These are phyloP conservation scores for Aegilops bicornis DNA, from an alignment of 176 grass and related monocot species.

Conservation along the genomic window DNA sequence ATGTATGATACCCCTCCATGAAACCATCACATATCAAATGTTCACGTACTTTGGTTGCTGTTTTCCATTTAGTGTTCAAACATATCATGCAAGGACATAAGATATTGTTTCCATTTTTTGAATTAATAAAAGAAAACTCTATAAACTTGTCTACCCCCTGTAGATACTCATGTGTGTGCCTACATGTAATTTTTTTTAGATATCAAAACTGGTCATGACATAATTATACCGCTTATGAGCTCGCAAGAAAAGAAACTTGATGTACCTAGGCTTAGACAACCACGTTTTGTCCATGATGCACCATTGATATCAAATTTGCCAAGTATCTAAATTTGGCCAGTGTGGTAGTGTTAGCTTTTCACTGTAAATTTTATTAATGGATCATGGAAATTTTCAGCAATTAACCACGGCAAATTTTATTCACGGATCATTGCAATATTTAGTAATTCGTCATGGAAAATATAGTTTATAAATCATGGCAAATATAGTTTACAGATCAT, in stretches of 20 bases:
- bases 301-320: no score
- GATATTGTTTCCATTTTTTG: background rate
- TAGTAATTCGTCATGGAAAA: no score
- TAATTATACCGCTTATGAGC: background rate
- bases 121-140: background rate
- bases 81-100: background rate
- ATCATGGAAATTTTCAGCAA: no score
- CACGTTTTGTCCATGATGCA: background rate
- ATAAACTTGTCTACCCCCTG: background rate
- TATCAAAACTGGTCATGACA: background rate
- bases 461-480: no score
- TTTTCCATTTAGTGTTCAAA: background rate
- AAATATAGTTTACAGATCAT: no score
- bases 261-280: background rate
- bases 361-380: no score
- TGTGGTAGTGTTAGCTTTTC: no score
- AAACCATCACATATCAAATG: slow-evolving; percentile 11
- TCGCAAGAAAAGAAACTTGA: background rate
- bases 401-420: no score
- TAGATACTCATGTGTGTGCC: background rate
- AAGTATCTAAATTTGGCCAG: no score
- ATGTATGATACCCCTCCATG: background rate
- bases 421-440: no score
- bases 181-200: background rate
- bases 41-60: background rate